phyloP scores from a whole-genome alignment of 2,329 filamentous ascomycete species.

The Setomelanomma holmii region DNA sequence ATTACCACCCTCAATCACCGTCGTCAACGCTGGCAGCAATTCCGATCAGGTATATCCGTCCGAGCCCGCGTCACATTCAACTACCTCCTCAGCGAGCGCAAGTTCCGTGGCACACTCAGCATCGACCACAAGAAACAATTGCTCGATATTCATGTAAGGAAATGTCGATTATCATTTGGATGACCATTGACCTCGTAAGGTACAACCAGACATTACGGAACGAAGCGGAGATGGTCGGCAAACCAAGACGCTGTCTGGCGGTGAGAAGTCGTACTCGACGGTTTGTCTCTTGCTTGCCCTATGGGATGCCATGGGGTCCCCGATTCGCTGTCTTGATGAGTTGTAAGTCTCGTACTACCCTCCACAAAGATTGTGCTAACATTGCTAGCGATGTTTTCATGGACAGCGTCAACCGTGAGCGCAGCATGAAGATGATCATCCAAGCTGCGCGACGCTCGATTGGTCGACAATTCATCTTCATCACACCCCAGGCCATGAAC shows the following conservation, averaged over 20 bases:
- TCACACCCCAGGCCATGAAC: conserved; percentile 86
- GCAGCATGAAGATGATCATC: conserved; percentile 94
- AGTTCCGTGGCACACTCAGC: conserved; percentile 81
- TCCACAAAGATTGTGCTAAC: conserved; percentile 17
- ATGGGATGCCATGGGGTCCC: conserved; percentile 98
- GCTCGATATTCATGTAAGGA: conserved; percentile 75
- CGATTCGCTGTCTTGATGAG: conserved; percentile 92
- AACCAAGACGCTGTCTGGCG: conserved; percentile 91
- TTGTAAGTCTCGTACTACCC: conserved; percentile 62
- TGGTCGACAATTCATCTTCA: conserved; percentile 94
- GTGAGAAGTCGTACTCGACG: conserved; percentile 97
- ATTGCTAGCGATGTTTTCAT: conserved; percentile 84
- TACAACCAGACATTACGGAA: conserved; percentile 73
- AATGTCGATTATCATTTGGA: background rate
- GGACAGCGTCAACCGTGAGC: conserved; percentile 93
- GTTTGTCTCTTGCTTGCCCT: conserved; percentile 91
- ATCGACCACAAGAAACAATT: conserved; percentile 78
- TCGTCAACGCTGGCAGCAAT: conserved; percentile 77
- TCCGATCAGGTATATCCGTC: conserved; percentile 85
- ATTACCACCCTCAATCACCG: conserved; percentile 71
- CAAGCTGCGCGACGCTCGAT: conserved; percentile 82
- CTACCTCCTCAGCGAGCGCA: conserved; percentile 86
- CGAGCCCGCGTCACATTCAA: conserved; percentile 85
- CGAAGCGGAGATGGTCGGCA: conserved; percentile 75
- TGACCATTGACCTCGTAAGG: conserved; percentile 42